A percentile compares a stretch with the other conserved stretches of the same genome.
phyloP scores from a whole-genome alignment of 202 grass and related monocot species.

The Carex arenaria region DNA sequence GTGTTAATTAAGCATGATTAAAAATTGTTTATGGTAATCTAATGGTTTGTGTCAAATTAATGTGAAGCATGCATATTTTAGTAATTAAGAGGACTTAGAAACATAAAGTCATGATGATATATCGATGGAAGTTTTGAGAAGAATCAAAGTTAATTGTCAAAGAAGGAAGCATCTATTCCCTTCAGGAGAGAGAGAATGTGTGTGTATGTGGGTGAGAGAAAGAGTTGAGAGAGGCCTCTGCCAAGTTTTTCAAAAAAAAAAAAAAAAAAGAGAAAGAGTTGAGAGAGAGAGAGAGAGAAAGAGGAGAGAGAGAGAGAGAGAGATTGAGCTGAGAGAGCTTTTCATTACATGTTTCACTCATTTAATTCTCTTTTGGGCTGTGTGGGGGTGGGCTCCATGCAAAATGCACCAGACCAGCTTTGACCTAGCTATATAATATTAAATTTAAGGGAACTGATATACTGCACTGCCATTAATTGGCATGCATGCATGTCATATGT shows the following conservation, averaged over 20 bases:
- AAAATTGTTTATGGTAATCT: background rate
- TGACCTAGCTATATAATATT: slow-evolving; percentile 7
- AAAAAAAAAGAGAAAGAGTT: too few species aligned
- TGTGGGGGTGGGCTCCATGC: slow-evolving; percentile 16
- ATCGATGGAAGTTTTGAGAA: slow-evolving; percentile 55
- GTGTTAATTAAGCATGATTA: background rate
- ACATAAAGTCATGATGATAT: background rate
- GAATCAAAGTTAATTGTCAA: slow-evolving; percentile 64
- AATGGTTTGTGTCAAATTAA: background rate
- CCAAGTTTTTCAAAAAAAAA: too few species aligned
- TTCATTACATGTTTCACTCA: slow-evolving; percentile 37
- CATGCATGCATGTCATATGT: too few species aligned
- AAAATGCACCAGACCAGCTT: slow-evolving; percentile 20
- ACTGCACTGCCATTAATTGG: background rate
- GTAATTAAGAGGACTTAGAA: background rate
- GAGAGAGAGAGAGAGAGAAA: background rate
- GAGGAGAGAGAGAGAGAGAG: background rate
- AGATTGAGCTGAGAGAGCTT: slow-evolving; percentile 11
- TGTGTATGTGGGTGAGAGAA: background rate
- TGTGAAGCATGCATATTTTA: background rate
- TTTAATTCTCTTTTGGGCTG: slow-evolving; percentile 30
- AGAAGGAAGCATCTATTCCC: slow-evolving; percentile 83
- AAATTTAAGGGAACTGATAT: background rate
- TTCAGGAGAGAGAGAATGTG: slow-evolving; percentile 26
- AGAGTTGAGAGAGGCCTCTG: background rate